These are phyloP conservation scores for Xylaria flabelliformis DNA, from an alignment of 495 filamentous ascomycete species.

Conservation along the genomic window DNA sequence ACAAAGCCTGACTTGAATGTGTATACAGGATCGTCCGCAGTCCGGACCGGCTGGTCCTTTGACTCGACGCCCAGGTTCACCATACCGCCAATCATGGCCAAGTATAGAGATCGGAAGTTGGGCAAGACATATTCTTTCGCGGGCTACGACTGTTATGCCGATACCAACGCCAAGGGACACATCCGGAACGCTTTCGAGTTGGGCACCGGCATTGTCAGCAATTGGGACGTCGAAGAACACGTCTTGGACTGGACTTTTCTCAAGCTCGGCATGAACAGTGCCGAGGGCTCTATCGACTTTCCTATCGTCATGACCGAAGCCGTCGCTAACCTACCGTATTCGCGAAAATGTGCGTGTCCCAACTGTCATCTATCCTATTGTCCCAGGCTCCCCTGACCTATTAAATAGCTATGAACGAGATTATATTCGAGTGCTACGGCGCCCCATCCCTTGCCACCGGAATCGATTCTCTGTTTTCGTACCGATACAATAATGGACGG, in stretches of 20 bases:
- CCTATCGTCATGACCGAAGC: constrained; percentile 97
- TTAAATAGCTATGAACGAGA: constrained; percentile 86
- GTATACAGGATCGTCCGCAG: constrained; percentile 75
- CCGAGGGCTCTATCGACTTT: constrained; percentile 73
- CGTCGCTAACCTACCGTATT: constrained; percentile 86
- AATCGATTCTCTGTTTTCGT: constrained; percentile 95
- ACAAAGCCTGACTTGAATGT: constrained; percentile 28
- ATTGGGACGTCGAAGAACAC: constrained; percentile 97
- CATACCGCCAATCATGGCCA: constrained; percentile 87
- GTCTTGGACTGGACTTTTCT: constrained; percentile 91
- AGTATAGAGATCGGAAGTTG: constrained; percentile 91
- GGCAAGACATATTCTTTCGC: constrained; percentile 88
- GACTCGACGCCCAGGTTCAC: constrained; percentile 78
- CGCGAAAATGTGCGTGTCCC: constrained; percentile 73
- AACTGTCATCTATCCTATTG: background rate
- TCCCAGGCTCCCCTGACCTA: constrained; percentile 22
- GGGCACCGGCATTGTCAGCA: constrained; percentile 87
- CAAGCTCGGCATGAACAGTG: constrained; percentile 85
- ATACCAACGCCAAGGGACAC: constrained; percentile 90
- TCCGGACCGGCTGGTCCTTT: constrained; percentile 95
- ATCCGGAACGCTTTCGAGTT: constrained; percentile 90
- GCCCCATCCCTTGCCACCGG: constrained; percentile 89
- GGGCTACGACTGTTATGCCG: constrained; percentile 88
- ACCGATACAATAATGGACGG: constrained; percentile 86
- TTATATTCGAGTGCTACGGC: constrained; percentile 92